These are phyloP conservation scores for Naganishia friedmannii DNA, from an alignment of 768 basidiomycete species.

Conservation along the genomic window DNA sequence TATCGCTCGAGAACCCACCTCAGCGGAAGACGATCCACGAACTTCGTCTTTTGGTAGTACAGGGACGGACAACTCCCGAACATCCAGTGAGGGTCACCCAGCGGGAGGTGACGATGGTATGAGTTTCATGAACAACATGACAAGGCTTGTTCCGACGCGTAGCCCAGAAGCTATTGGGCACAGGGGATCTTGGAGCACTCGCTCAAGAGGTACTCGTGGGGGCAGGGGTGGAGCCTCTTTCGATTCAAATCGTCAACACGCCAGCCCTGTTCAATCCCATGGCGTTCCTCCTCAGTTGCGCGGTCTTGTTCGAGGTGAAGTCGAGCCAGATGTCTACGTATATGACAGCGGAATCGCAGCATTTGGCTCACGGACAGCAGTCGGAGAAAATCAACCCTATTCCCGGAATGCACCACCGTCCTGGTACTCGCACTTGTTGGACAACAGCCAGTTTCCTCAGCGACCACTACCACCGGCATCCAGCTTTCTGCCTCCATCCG, in stretches of 20 bases:
- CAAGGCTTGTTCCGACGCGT: background rate
- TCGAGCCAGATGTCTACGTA: slow-evolving; percentile 12
- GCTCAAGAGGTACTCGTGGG: background rate
- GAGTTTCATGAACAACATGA: background rate
- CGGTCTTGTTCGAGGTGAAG: background rate
- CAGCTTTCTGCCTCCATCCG: slow-evolving; percentile 9
- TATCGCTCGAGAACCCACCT: background rate
- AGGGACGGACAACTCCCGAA: slow-evolving; percentile 1
- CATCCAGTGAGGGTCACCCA: background rate
- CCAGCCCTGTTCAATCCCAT: background rate
- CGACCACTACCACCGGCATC: slow-evolving; percentile 26
- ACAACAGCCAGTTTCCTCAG: slow-evolving; percentile 15
- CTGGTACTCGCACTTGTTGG: slow-evolving; percentile 11
- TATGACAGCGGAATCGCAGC: background rate
- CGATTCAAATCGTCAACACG: background rate
- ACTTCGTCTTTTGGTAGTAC: background rate
- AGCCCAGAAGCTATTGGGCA: background rate
- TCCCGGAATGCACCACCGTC: background rate
- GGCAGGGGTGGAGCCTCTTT: background rate
- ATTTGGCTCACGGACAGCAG: background rate
- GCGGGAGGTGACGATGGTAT: slow-evolving; percentile 13
- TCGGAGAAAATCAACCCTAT: background rate
- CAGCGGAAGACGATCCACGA: slow-evolving; percentile 1
- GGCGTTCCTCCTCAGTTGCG: background rate
- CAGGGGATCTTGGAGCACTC: background rate